Evolutionary conservation across 306 rosid genomes (phyloP), one percentile per base, ranked within the genome.

Genomic region (Fagus crenata): DNA sequence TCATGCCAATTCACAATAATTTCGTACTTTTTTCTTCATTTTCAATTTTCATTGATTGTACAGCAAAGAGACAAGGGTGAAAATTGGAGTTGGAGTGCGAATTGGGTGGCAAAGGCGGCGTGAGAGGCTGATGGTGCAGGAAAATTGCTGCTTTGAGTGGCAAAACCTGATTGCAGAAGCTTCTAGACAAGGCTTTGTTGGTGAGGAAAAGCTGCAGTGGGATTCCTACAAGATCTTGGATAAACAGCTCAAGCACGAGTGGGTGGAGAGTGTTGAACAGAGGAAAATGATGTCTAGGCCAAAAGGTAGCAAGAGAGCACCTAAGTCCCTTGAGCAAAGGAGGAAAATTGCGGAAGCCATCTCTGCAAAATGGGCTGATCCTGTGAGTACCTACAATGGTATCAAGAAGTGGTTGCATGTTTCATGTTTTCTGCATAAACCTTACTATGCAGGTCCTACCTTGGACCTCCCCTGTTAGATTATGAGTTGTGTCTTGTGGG

Each of bases 301-400:
- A 42, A 83, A 83, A n/a, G 85, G 87, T 68, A 77, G 82, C 93
- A 88, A 78, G 84, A 88, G 93, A 84, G 93, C 96, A 65, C 96
- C 97, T 74, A 95, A 92, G 91, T 84, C 99, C 80, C 86, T 65
- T 41, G 97, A 90, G 75, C 99, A 95, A 85, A 92, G 91, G 78
- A 88, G 86, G 86, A 92, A 88, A 81, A 95, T 95, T 58, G 87
- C 99, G 14, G 89, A 85, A 87, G 93, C 97, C 78, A 92, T 95
- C 82, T 56, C 90, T 81, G 89, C 96, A 77, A 95, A 95, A 88
- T 95, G 99, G 99, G 88, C 90, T 28, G 90, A 92, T 82, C 90
- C 96, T 71, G 97, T 92, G 85, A 82, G 97, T 89, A 67, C 54
- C 58, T 70, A 46, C 72, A 53, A 72, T 58, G 60, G 59, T 67